Base-by-base conservation (phyloP, 2,329 filamentous ascomycete species). In the Penicillium sp. region DNA sequence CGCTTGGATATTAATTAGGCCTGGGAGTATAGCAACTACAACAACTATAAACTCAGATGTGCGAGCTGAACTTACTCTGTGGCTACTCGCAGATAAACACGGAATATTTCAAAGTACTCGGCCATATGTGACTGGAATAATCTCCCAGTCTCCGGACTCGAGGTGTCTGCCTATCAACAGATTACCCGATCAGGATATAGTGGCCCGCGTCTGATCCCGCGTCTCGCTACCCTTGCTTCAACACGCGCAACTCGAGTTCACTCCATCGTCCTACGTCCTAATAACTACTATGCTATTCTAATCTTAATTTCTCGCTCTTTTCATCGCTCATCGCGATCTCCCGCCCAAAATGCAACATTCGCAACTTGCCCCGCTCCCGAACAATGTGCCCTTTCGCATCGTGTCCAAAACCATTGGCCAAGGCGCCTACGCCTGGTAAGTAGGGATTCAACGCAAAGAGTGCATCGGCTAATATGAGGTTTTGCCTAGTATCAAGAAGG, bases 401-500 rank as follows among this genome's bases (percentile, higher is more conserved):
- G 84, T 99, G 67, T 97, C 94, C 56, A 94, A 94, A 73, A 99
- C 94, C 13, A 96, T 99, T 66, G 94, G 94, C 52, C 88, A 91
- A 71, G 94, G 94, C 65, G 94, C 94, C 65, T 99, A 99, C 82
- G 94, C 94, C 72, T 97, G 92, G 93, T 97, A 77, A 58, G 65
- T 52, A 54, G 32, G 31, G 14, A 49, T 40, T 22, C 48, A 52
- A 27, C 50, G 42, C 27, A 39, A 11, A 29, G 36, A 36, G 6
- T 5, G 3, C 13, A 14, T n/a, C 6, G 14, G n/a, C 34, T 36
- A n/a, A 36, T n/a, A 14, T 7, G 34, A n/a, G 13, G 5, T n/a
- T 7, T 13, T 13, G n/a, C 52, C 44, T 73, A 93, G 92, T 56
- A 94, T 97, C 69, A 96, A 96, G 71, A 97, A 97, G 77, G 94